A percentile compares a stretch with the other conserved stretches of the same genome.
Conservation (phyloP, 1,284 basidiomycete genomes). For the Anthracocystis setariae region DNA sequence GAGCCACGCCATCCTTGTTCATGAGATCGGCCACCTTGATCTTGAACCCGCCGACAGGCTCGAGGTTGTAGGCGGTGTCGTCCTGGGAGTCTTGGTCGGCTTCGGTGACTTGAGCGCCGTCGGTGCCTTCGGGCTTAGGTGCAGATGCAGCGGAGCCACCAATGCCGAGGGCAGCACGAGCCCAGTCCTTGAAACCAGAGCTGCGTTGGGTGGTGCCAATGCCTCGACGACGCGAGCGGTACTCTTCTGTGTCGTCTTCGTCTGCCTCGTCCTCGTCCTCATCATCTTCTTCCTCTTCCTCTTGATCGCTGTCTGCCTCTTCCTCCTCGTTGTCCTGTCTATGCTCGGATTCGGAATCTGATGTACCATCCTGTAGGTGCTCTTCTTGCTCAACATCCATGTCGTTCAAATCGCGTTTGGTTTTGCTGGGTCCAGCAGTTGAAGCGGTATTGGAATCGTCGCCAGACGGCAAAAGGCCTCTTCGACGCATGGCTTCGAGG, state of each 20-base stretch:
- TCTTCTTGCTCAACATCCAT: background rate
- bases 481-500: conserved; percentile 59
- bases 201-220: conserved; percentile 49
- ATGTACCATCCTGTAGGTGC: background rate
- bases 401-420: conserved; percentile 5
- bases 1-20: conserved; percentile 60
- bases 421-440: conserved; percentile 4
- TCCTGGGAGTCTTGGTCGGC: conserved; percentile 20
- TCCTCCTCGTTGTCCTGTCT: conserved; percentile 26
- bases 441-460: conserved; percentile 6
- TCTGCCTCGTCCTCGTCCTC: conserved; percentile 35
- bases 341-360: conserved; percentile 1
- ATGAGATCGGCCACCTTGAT: conserved; percentile 61
- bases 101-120: conserved; percentile 20
- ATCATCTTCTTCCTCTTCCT: conserved; percentile 15
- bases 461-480: conserved; percentile 38
- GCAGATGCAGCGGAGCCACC: conserved; percentile 25
- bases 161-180: conserved; percentile 57
- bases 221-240: conserved; percentile 45
- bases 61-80: conserved; percentile 49
- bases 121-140: conserved; percentile 7
- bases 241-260: conserved; percentile 20
- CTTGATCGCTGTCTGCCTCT: conserved; percentile 18
- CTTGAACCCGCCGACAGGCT: conserved; percentile 60
- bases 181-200: conserved; percentile 65